Evolutionary conservation across 1,139 yeast species (phyloP), one percentile per base, ranked within the genome.

Genomic region (Pichia sp.): DNA sequence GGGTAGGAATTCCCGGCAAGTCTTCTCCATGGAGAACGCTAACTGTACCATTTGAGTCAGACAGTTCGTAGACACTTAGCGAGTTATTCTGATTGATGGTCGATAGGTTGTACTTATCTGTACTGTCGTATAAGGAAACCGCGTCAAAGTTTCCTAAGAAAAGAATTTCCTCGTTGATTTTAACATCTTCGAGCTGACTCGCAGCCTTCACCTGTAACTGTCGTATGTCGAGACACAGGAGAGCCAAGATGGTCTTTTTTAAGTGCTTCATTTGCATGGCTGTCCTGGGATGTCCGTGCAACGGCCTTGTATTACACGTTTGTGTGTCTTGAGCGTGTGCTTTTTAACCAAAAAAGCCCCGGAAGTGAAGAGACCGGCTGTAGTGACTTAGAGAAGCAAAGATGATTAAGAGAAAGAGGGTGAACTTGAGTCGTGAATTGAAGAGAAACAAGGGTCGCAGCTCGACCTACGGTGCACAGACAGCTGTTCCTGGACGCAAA

Each of bases 141-240:
- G 85, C 82, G 57, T 81, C 79, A 62, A 81, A 86, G 45, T 76
- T 72, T 8, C 96, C 97, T 51, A 87, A 76, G 16, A 88, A 62
- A 5, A 86, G 84, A 50, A 89, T 70, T 13, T 56, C 47, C 53
- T 64, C 66, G 50, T 46, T 40, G 13, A 54, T n/a, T 4, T 29
- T 8, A 10, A 47, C 10, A 31, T 29, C 32, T 4, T 30, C 15
- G 5, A 16, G 10, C n/a, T 32, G 8, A 8, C 5, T 31, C 11
- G 45, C 38, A 26, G 38, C 46, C 16, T 15, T 10, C n/a, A 45
- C 41, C 45, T 42, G 45, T 23, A 19, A 42, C 45, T 42, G 45
- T 23, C 31, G 31, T 16, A 42, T 16, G 41, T 36, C 16, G 41
- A 36, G 41, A 10, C 13, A n/a, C 16, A 45, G 31, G 10, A 45